Conservation (phyloP, 1,284 basidiomycete species). For the Microstroma glucosiphilum region DNA sequence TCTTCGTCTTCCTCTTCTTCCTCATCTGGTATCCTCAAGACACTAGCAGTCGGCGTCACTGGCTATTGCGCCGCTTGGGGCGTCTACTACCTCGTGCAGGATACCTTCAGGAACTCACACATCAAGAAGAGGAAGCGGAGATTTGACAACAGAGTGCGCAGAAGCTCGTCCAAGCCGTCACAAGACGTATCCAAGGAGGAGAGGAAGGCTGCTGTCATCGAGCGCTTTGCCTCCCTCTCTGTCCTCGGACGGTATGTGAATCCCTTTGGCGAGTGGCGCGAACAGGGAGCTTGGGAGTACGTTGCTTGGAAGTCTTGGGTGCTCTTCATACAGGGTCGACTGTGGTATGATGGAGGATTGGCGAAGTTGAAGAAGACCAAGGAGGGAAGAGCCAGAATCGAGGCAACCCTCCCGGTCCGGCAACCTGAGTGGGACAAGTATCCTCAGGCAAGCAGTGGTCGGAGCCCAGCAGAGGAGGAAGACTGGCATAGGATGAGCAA, state of each 20-base stretch:
- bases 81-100: constrained; percentile 35
- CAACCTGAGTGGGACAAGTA: constrained; percentile 23
- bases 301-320: constrained; percentile 28
- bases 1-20: no score
- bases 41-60: background rate
- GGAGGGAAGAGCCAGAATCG: constrained; percentile 23
- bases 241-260: constrained; percentile 50
- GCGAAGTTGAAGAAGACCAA: constrained; percentile 26
- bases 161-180: background rate
- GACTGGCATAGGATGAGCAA: background rate
- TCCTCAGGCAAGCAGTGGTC: background rate
- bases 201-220: constrained; percentile 32
- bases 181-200: constrained; percentile 4
- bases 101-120: constrained; percentile 21
- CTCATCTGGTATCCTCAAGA: no score
- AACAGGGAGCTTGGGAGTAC: constrained; percentile 53
- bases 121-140: constrained; percentile 21
- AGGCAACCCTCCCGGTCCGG: constrained; percentile 28
- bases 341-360: constrained; percentile 46
- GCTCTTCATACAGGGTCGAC: constrained; percentile 24
- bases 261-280: constrained; percentile 55
- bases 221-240: constrained; percentile 42
- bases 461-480: background rate
- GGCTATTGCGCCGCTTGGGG: constrained; percentile 24
- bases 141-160: constrained; percentile 20